These are phyloP conservation scores for Gossypium armourianum DNA, from an alignment of 441 rosid species.

Conservation along the genomic window DNA sequence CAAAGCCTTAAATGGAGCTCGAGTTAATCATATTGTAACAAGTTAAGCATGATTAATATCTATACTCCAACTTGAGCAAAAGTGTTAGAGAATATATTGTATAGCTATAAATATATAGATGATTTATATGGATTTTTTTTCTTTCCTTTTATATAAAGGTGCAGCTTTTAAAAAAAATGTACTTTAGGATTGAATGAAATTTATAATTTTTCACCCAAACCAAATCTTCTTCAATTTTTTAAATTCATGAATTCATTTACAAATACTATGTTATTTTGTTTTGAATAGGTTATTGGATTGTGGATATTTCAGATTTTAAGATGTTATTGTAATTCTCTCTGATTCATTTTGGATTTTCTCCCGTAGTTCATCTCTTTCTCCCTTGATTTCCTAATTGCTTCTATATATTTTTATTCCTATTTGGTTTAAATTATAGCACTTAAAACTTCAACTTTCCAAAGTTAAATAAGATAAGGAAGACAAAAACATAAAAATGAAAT, in stretches of 20 bases:
- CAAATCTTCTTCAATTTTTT: neutral
- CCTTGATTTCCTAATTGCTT: neutral
- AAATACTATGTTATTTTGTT: neutral
- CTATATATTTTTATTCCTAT: neutral
- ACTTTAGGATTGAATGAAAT: neutral
- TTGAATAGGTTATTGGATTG: neutral
- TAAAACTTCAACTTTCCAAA: neutral
- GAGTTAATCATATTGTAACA: too few species aligned
- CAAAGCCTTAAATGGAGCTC: too few species aligned
- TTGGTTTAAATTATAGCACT: neutral
- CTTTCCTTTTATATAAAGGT: neutral
- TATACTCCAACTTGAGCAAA: neutral
- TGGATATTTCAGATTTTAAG: neutral
- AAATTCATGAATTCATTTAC: neutral
- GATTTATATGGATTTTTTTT: neutral
- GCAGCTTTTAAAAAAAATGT: neutral
- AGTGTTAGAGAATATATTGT: neutral
- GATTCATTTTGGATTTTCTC: neutral
- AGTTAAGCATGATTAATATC: neutral
- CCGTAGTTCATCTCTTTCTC: neutral
- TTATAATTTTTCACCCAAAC: neutral
- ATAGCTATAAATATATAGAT: neutral
- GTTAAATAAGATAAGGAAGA: conserved; percentile 1
- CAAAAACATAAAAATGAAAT: neutral
- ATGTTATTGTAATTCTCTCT: neutral